phyloP scores from a whole-genome alignment of 495 filamentous ascomycete species.

The Hypoxylon perforatum region DNA sequence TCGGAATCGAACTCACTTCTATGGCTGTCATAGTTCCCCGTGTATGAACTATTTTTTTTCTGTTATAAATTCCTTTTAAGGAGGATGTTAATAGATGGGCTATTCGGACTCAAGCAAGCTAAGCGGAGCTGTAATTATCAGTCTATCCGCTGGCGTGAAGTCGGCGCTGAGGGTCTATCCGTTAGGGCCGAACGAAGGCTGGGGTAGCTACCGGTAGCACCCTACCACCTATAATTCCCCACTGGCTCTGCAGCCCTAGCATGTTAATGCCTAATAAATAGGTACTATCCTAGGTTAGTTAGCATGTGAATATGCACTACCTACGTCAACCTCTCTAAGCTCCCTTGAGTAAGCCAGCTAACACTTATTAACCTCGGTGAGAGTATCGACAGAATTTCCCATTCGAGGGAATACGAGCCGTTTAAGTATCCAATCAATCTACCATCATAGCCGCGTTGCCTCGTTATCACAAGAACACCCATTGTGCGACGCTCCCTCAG shows the following conservation, averaged over 20 bases:
- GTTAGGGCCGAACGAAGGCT: background rate
- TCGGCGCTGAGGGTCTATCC: constrained; percentile 19
- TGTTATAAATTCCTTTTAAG: background rate
- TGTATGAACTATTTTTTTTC: background rate
- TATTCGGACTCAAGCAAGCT: no score
- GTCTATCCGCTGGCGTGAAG: constrained; percentile 8
- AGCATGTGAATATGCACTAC: constrained; percentile 8
- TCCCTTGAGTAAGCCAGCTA: constrained; percentile 1
- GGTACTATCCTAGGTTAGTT: background rate
- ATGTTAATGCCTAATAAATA: no score
- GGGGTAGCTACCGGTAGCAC: no score
- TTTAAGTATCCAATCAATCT: background rate
- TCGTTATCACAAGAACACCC: no score
- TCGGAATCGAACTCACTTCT: constrained; percentile 1
- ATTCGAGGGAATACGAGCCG: constrained; percentile 40
- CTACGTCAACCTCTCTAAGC: constrained; percentile 2
- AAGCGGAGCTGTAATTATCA: background rate
- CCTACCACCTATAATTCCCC: background rate
- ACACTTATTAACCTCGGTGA: constrained; percentile 13
- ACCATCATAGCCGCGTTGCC: background rate
- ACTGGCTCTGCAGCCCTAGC: no score
- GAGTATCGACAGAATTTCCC: constrained; percentile 7
- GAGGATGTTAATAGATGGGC: background rate
- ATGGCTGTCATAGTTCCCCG: background rate
- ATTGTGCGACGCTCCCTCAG: no score